Evolutionary conservation across 257 asterid genomes (phyloP).

Genomic region (Gynochthodes officinalis): DNA sequence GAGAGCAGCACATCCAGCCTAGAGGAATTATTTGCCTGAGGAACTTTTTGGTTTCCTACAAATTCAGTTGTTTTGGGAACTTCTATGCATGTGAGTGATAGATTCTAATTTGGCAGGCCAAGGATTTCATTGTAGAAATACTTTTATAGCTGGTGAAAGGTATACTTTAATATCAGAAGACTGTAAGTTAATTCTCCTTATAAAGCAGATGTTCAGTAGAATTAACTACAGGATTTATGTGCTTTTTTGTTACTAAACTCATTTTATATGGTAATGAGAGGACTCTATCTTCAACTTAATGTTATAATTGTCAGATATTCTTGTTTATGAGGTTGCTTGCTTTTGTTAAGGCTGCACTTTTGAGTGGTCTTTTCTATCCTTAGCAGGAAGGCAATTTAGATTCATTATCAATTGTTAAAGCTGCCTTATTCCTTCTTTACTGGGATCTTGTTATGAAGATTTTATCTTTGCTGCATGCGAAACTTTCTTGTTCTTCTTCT

Average conservation of each 20-base stretch:
- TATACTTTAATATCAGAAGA: conserved; percentile 1
- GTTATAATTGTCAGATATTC: not conserved
- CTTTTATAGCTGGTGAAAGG: not conserved
- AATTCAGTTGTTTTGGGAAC: not conserved
- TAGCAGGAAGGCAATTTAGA: not conserved
- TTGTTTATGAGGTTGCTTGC: conserved; percentile 3
- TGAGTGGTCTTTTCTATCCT: not conserved
- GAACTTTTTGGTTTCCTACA: not conserved
- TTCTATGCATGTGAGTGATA: not conserved
- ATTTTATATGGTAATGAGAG: not conserved
- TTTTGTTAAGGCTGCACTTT: not conserved
- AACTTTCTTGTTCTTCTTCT: too few relatives aligned
- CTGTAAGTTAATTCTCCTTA: not conserved
- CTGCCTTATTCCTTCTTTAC: not conserved
- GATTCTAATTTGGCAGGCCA: not conserved
- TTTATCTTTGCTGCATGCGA: not conserved
- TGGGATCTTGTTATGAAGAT: not conserved
- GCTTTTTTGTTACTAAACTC: not conserved
- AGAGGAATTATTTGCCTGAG: too few relatives aligned
- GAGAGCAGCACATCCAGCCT: not conserved
- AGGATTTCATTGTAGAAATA: not conserved
- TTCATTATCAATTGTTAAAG: not conserved
- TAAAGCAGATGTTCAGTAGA: not conserved
- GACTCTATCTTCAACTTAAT: not conserved
- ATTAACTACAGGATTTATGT: not conserved